These are phyloP conservation scores for Huntiella savannae DNA, from an alignment of 2,329 filamentous ascomycete genomes.

Conservation along the genomic window DNA sequence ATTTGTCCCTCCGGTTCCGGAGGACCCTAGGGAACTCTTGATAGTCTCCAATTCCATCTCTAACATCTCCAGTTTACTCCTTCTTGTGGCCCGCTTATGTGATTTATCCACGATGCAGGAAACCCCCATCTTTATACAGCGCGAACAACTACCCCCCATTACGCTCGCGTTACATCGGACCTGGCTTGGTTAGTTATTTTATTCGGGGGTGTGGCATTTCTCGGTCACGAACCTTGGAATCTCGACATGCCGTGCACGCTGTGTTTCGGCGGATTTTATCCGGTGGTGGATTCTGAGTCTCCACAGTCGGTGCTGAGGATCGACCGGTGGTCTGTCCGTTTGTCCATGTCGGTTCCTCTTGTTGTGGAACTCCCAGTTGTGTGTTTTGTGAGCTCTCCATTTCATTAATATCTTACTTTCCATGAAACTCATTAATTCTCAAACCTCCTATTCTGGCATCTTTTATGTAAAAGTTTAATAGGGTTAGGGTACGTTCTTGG, in stretches of 20 bases:
- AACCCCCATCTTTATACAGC: slow-evolving; percentile 25
- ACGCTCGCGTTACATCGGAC: slow-evolving; percentile 26
- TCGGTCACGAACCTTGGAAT: slow-evolving; percentile 12
- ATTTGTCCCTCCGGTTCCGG: too few relatives aligned
- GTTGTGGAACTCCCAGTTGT: too few relatives aligned
- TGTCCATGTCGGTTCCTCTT: too few relatives aligned
- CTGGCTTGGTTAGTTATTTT: slow-evolving; percentile 15
- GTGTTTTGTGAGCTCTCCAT: too few relatives aligned
- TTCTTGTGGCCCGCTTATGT: slow-evolving; percentile 27
- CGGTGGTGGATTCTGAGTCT: too few relatives aligned
- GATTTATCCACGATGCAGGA: slow-evolving; percentile 27
- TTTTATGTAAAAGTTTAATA: too few relatives aligned
- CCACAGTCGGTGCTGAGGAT: too few relatives aligned
- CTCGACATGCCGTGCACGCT: slow-evolving; percentile 18
- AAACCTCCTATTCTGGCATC: too few relatives aligned
- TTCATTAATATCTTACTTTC: too few relatives aligned
- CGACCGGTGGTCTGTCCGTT: too few relatives aligned
- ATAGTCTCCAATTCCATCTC: slow-evolving; percentile 35
- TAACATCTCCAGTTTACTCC: slow-evolving; percentile 35
- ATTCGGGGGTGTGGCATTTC: background rate
- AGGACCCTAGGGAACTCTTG: background rate
- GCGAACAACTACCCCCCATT: slow-evolving; percentile 21
- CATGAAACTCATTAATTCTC: too few relatives aligned
- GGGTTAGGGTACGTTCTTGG: too few relatives aligned
- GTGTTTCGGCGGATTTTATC: slow-evolving; percentile 17